Evolutionary conservation across 2,329 filamentous ascomycete genomes (phyloP), one percentile per base, ranked within the genome.

Genomic region (Trichoderma afroharzianum): DNA sequence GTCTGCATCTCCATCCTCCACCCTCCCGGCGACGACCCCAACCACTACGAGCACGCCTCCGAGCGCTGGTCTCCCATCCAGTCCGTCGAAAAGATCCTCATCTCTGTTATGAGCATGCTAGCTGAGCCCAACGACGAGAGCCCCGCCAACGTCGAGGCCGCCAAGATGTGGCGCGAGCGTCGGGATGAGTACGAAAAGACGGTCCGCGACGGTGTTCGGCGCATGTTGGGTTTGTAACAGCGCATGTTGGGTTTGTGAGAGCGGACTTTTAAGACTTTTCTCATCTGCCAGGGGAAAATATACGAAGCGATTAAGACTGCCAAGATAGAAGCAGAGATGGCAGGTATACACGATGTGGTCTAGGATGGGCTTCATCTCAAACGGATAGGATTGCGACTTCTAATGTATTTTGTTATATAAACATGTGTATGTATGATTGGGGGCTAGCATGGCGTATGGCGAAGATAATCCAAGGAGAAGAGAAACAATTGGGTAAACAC

Each of bases 1-100:
- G 96, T 98, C 77, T 98, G 95, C 85, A 98, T 98, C 79, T 97
- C 93, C n/a, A 98, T 98, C 84, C 90, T 98, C 2, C 95, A 98
- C 82, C 92, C 95, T 3, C 95, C 95, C 3, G 95, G 96, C 78
- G 95, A 98, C 83, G 95, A 98, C 82, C 96, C 96, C 69, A 98
- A 98, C 84, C 95, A 97, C 85, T 98, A 98, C 87, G 95, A 98
- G 83, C 93, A 95, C 77, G 95, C 96, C 8, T 94, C 92, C 1
- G 96, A 98, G 85, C 91, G 95, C 74, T 98, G 95, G 95, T 95
- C 92, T 32, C 95, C 95, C 14, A 97, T 98, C 74, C 96, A 98
- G 84, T 96, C 92, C 72, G 95, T 98, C 76, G 96, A 98, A 84
- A 98, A 98, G 86, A 98, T 98, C 76, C 86, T 98, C 76, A 94